Base-by-base conservation (phyloP, 768 basidiomycete species). In the Lactifluus pinguis region DNA sequence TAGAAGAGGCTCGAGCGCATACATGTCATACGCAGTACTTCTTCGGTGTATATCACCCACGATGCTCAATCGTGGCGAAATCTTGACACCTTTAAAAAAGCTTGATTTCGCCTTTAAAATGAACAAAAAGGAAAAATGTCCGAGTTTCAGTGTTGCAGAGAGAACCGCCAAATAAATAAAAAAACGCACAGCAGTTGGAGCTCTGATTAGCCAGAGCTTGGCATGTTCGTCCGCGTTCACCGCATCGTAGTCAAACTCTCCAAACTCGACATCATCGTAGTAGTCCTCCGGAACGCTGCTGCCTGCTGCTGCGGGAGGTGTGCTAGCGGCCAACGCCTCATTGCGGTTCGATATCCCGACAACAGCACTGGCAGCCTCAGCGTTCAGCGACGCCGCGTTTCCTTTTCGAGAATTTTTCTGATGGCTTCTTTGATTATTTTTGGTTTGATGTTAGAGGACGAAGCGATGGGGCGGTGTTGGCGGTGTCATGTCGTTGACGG, bases 161-260 rank as follows among this genome's bases (percentile, higher is more conserved):
- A 11, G 49, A 19, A 13, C 10, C 14, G 15, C 30, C 7, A 29
- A 36, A 32, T 6, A 10, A 44, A 25, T 7, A 2, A 5, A 25
- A 9, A 19, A n/a, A 53, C 65, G 63, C 39, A 66, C 65, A 0
- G 34, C 17, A 8, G 15, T 42, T n/a, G 63, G 65, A 9, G 49
- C 63, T 3, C 65, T 63, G 14, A 66, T 49, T 8, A 66, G 53
- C 65, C 65, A 66, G n/a, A 66, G 63, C 60, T 66, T 63, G 0
- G 57, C 63, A 19, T 51, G 57, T 1, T 61, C 63, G n/a, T 61
- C 63, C 14, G 52, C 59, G 11, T 56, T 59, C 21, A 66, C 48
- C 17, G 65, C 49, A 19, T 66, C 65, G 25, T 61, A 65, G 39
- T 65, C 65, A 47, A 66, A 65, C 15, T 61, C 65, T 4, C 65